Evolutionary conservation across 2,329 filamentous ascomycete species (phyloP).

Genomic region (Apiospora koreana): DNA sequence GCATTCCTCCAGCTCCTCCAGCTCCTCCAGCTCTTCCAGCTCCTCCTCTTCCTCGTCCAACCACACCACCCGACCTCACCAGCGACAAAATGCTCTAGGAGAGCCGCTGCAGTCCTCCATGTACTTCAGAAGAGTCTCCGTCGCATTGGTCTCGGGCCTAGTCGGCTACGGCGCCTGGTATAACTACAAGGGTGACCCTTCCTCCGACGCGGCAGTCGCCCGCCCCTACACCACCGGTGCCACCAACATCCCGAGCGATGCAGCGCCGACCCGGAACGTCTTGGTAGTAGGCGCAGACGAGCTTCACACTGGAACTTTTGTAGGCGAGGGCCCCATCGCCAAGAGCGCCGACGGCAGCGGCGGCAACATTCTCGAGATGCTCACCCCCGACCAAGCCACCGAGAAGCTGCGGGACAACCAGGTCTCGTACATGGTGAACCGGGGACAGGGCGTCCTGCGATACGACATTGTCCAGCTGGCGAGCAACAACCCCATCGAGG

Average conservation of each 20-base stretch:
- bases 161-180: slow-evolving; percentile 80
- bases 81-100: slow-evolving; percentile 38
- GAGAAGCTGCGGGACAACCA: slow-evolving; percentile 86
- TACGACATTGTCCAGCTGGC: slow-evolving; percentile 95
- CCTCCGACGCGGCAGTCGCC: slow-evolving; percentile 36
- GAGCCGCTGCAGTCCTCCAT: slow-evolving; percentile 68
- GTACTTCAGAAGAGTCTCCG: slow-evolving; percentile 69
- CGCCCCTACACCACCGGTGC: slow-evolving; percentile 45
- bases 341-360: slow-evolving; percentile 87
- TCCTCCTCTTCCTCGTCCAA: slow-evolving; percentile 29
- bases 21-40: slow-evolving; percentile 30
- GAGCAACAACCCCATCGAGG: slow-evolving; percentile 97
- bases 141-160: slow-evolving; percentile 68
- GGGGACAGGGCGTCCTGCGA: slow-evolving; percentile 87
- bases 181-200: slow-evolving; percentile 56
- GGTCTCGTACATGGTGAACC: slow-evolving; percentile 86
- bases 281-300: slow-evolving; percentile 89
- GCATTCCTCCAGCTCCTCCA: slow-evolving; percentile 34
- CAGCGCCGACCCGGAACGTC: slow-evolving; percentile 62
- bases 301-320: slow-evolving; percentile 83
- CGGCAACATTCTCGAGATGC: slow-evolving; percentile 88
- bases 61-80: slow-evolving; percentile 33
- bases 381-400: slow-evolving; percentile 91
- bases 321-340: slow-evolving; percentile 81
- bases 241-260: slow-evolving; percentile 36